These are phyloP conservation scores for Apostasia ramifera DNA, from an alignment of 106 monocot species.

Conservation along the genomic window DNA sequence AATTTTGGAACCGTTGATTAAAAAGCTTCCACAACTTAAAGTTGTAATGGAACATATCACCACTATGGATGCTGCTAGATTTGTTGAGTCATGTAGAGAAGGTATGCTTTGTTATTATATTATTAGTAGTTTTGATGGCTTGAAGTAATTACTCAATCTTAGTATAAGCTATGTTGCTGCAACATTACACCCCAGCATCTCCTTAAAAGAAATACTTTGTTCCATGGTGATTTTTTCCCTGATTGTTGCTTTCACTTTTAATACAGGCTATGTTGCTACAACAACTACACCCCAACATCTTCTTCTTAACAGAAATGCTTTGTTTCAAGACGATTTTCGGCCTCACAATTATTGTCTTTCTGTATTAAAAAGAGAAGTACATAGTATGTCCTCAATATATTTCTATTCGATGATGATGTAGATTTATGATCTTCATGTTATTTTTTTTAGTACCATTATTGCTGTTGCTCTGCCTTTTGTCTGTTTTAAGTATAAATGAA, in stretches of 20 bases:
- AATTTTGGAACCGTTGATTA: slow-evolving; percentile 54
- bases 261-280: slow-evolving; percentile 67
- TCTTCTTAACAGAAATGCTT: slow-evolving; percentile 84
- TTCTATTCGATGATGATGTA: background rate
- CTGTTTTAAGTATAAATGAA: too few relatives aligned
- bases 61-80: slow-evolving; percentile 72
- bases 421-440: too few relatives aligned
- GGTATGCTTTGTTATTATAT: slow-evolving; percentile 14
- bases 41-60: slow-evolving; percentile 97
- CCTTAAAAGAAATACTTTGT: too few relatives aligned
- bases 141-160: too few relatives aligned
- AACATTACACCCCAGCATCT: too few relatives aligned
- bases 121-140: too few relatives aligned
- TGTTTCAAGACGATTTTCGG: slow-evolving; percentile 90
- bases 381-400: slow-evolving; percentile 48
- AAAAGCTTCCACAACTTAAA: slow-evolving; percentile 76
- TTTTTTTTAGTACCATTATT: too few relatives aligned
- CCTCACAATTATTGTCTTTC: slow-evolving; percentile 97
- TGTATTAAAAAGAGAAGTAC: slow-evolving; percentile 84
- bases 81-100: slow-evolving; percentile 66
- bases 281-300: slow-evolving; percentile 96
- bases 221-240: too few relatives aligned
- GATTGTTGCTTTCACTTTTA: background rate
- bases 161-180: too few relatives aligned
- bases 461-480: too few relatives aligned